Evolutionary conservation across 257 asterid genomes (phyloP), one percentile per base, ranked within the genome.

Genomic region (Cordia subcordata): DNA sequence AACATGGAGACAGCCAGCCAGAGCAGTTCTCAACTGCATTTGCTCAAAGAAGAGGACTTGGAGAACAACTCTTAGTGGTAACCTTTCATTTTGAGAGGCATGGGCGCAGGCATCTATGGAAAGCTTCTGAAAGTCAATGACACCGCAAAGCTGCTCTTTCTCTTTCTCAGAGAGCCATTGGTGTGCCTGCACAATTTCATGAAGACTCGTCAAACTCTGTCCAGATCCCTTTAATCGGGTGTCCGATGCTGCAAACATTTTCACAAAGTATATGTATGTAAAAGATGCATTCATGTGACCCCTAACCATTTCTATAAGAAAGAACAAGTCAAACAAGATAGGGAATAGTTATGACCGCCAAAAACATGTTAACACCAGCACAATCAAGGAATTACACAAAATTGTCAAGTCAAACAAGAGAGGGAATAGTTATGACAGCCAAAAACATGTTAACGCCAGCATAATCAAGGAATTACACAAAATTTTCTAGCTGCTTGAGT

Each of bases 31-130:
- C 72, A 93, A 53, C 58, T 90, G 99, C 85, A 94, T 73, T 72
- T 94, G 99, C 77, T 90, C 99, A 42, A 94, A 83, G 78, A 89
- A 94, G 61, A 94, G 73, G 70, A 94, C 96, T 71, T 94, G 97
- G 62, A 94, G 78, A 61, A 90, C 63, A 56, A 90, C 72, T 69
- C 99, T 81, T 62, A 94, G 95, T 5, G 99, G 97, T 58, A 92
- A 73, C 66, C 95, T 76, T 62, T 84, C 84, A 11, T 87, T 94
- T 67, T 94, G 99, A 53, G 99, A 93, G 57, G 99, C 99, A 68
- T 93, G 97, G 23, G 97, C 87, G 52, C 97, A 94, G 13, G 97
- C 97, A 74, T 94, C 99, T 13, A 94, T 77, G 1, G 99, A 94
- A 57, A 94, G 96, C 78, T 90, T 90, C 83, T 75, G 90, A 72